A percentile compares a stretch with the other conserved stretches of the same genome.
These are phyloP conservation scores for Ustilago lituana DNA, from an alignment of 1,284 basidiomycete species.

Conservation along the genomic window DNA sequence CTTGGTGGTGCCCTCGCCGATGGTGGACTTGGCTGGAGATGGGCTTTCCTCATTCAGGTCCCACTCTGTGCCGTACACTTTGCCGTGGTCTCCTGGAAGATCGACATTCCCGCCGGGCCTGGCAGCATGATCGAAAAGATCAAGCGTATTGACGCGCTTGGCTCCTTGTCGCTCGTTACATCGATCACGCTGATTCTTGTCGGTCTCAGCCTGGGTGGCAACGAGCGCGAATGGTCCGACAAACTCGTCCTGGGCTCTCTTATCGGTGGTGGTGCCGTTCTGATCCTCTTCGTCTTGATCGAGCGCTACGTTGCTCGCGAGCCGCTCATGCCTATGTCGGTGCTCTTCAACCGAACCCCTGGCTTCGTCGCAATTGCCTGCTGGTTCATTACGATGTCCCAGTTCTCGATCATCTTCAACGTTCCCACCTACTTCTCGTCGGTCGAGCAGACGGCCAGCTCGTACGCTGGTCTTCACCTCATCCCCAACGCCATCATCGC, in stretches of 20 bases:
- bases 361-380: conserved; percentile 67
- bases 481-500: conserved; percentile 68
- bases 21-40: conserved; percentile 60
- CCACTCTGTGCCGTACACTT: conserved; percentile 68
- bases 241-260: conserved; percentile 56
- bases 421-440: conserved; percentile 67
- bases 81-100: conserved; percentile 67
- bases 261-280: conserved; percentile 69
- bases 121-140: conserved; percentile 68
- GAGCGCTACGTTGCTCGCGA: conserved; percentile 69
- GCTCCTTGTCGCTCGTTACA: conserved; percentile 67
- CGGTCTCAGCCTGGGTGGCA: conserved; percentile 66
- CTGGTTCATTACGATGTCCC: conserved; percentile 68
- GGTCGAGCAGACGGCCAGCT: conserved; percentile 66
- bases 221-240: conserved; percentile 61
- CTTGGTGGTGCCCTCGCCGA: conserved; percentile 61
- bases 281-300: conserved; percentile 71
- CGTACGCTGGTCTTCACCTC: conserved; percentile 67
- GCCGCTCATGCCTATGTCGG: conserved; percentile 67
- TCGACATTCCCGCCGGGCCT: conserved; percentile 68
- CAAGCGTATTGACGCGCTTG: conserved; percentile 68
- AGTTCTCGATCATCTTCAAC: conserved; percentile 68
- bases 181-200: conserved; percentile 66
- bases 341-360: conserved; percentile 67
- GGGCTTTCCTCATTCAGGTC: conserved; percentile 67